Base-by-base conservation (phyloP, 1,139 yeast genomes). In the Pichia sp. region DNA sequence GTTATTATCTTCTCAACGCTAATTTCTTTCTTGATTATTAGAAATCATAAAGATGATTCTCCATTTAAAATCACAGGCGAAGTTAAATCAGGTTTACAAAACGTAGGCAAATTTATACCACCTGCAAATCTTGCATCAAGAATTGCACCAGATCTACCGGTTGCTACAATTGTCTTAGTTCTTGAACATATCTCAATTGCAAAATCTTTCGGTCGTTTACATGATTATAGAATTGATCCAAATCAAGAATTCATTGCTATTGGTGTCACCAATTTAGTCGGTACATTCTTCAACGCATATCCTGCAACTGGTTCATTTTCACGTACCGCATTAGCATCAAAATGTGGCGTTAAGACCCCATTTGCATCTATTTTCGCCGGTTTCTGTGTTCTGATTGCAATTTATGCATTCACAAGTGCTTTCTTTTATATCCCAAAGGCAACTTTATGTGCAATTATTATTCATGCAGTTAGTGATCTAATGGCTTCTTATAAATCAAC, bases 281-380 rank as follows among this genome's bases (percentile, higher is more conserved):
- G 96, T 52, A 85, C 95, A 21, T 86, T 88, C 59, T 89, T 89
- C 72, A 73, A 78, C 56, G 96, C 96, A 9, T 89, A 89, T 61
- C 97, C 97, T 14, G 89, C 96, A 10, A 89, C 97, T 10, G 96
- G 97, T 41, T 89, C 96, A 2, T 89, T 89, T 63, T 85, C 95
- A 18, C 80, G 96, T 69, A 83, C 96, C 36, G 96, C 96, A 11
- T 73, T 89, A 56, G 88, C 89, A 65, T 84, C 95, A 42, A 89
- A 88, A 65, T 88, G 96, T 73, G 95, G 95, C 58, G 97, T 89
- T 35, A 76, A 89, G 58, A 89, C 97, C 30, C 97, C 97, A 25
- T 69, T 88, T 48, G 95, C 96, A 40, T 96, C 96, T 65, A 72
- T 87, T 41, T 84, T 79, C 65, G 87, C 96, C 22, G 97, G 96